These are phyloP conservation scores for Cenchrus fungigraminus DNA, from an alignment of 176 grass and related monocot genomes.

Conservation along the genomic window DNA sequence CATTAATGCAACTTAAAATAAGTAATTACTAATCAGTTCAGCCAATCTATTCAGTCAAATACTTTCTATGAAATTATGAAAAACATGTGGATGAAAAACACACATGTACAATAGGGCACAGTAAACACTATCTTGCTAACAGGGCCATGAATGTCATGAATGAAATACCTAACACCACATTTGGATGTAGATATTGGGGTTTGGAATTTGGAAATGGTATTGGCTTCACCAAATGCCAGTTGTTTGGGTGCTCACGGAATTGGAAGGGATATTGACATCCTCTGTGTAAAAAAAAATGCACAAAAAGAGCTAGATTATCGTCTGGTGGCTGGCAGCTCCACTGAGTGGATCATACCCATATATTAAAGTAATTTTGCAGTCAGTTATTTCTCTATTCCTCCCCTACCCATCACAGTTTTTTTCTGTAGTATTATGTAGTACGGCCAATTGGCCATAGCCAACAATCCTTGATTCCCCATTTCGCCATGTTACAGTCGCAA, in stretches of 20 bases:
- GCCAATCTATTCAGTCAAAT: neutral
- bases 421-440: neutral
- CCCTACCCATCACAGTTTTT: neutral
- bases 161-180: neutral
- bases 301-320: neutral
- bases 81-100: constrained; percentile 6
- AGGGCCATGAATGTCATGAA: constrained; percentile 1
- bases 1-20: neutral
- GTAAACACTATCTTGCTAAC: neutral
- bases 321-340: constrained; percentile 1
- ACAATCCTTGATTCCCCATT: neutral
- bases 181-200: too few relatives aligned
- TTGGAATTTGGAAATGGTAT: too few relatives aligned
- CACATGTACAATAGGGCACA: neutral
- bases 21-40: neutral
- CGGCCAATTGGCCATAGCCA: neutral
- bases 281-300: neutral
- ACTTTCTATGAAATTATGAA: constrained; percentile 8
- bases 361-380: neutral
- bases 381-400: neutral
- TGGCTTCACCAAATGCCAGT: too few relatives aligned
- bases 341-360: neutral
- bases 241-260: too few relatives aligned
- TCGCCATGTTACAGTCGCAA: neutral
- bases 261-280: neutral